Conservation (phyloP, 768 basidiomycete species). For the Filobasidium wieringae region DNA sequence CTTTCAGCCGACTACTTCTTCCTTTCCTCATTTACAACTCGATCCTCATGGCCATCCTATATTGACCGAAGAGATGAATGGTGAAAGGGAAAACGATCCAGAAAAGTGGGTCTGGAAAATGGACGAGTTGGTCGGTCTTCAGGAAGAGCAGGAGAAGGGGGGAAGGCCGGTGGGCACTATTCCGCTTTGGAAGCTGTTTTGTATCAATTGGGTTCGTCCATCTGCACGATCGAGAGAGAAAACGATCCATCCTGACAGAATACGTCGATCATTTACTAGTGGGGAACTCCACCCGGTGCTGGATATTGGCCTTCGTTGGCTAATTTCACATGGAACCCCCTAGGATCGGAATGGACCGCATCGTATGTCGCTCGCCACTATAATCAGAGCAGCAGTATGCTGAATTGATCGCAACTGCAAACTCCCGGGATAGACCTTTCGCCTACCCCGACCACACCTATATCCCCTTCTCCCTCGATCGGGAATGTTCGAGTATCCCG, state of each 20-base stretch:
- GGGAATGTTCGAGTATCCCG: constrained; percentile 22
- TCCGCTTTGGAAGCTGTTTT: constrained; percentile 26
- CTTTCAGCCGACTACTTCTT: constrained; percentile 1
- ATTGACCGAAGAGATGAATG: background rate
- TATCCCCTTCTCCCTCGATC: constrained; percentile 34
- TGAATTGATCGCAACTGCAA: background rate
- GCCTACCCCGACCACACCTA: constrained; percentile 23
- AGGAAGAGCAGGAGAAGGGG: background rate
- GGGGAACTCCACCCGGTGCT: constrained; percentile 26
- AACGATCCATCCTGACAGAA: no score
- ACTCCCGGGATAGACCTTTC: constrained; percentile 19
- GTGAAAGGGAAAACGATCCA: background rate
- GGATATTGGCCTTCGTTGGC: constrained; percentile 25
- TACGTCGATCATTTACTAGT: no score
- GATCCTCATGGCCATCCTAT: background rate
- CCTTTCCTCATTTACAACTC: constrained; percentile 1
- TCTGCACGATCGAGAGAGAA: no score
- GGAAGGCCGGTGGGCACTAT: background rate
- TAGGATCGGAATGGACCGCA: constrained; percentile 30
- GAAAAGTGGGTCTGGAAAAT: background rate
- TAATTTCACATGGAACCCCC: constrained; percentile 30
- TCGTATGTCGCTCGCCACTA: constrained; percentile 23
- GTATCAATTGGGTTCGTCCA: constrained; percentile 31
- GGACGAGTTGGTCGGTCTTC: background rate
- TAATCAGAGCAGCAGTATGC: background rate